A percentile compares a stretch with the other conserved stretches of the same genome.
Conservation (phyloP, 352 stramenopile genomes). For the Phytophthora pseudosyringae region DNA sequence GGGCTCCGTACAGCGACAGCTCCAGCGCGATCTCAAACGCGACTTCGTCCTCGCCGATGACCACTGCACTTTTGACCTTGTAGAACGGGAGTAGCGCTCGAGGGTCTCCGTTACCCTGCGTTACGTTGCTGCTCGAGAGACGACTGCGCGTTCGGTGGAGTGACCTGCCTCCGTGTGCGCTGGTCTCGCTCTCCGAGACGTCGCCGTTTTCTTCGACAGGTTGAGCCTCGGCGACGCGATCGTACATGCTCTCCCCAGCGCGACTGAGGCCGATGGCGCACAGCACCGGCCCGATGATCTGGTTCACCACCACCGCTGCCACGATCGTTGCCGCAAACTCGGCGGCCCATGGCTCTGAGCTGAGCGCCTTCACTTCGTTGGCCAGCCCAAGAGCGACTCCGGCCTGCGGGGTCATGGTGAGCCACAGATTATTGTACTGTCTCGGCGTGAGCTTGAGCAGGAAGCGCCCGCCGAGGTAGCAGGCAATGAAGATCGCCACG, state of each 20-base stretch:
- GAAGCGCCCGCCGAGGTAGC: conserved; percentile 65
- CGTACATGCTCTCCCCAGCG: conserved; percentile 56
- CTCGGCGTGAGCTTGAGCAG: conserved; percentile 60
- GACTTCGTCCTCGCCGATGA: conserved; percentile 68
- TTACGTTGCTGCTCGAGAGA: conserved; percentile 31
- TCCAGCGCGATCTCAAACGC: conserved; percentile 72
- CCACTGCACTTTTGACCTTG: conserved; percentile 56
- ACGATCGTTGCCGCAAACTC: conserved; percentile 75
- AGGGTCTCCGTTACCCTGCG: conserved; percentile 48
- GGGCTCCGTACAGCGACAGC: conserved; percentile 66
- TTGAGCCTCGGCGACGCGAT: conserved; percentile 27
- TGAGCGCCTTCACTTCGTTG: conserved; percentile 62
- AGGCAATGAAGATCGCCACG: conserved; percentile 66
- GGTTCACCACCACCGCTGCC: conserved; percentile 71
- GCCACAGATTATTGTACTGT: conserved; percentile 81
- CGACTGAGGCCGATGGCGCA: conserved; percentile 61
- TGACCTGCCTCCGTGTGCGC: conserved; percentile 1
- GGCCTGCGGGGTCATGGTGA: conserved; percentile 76
- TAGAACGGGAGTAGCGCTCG: conserved; percentile 55
- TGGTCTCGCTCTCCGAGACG: conserved; percentile 18
- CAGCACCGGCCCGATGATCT: conserved; percentile 72
- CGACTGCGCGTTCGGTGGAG: conserved; percentile 17
- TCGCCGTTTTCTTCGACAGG: conserved; percentile 12
- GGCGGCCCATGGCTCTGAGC: conserved; percentile 52
- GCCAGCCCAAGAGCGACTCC: conserved; percentile 71